Evolutionary conservation across 1,139 yeast genomes (phyloP).

Genomic region (Blastobotrys malaysiensis): DNA sequence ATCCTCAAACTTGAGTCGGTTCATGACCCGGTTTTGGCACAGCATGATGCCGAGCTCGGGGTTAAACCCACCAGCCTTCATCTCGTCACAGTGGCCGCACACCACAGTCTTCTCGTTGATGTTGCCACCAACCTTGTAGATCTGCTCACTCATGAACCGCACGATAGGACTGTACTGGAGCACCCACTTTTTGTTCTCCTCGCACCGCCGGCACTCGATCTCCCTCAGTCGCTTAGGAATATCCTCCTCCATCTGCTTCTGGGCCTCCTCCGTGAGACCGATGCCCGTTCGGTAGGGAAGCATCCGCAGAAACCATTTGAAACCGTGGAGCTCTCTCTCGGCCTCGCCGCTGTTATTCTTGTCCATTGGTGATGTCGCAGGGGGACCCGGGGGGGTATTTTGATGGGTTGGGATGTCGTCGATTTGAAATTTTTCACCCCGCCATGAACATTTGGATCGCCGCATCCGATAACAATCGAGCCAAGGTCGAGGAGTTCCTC

Average conservation of each 20-base stretch:
- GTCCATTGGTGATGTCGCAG: background rate
- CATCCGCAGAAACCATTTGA: slow-evolving; percentile 80
- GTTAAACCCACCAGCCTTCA: slow-evolving; percentile 89
- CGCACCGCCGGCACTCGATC: slow-evolving; percentile 62
- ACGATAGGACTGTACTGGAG: slow-evolving; percentile 72
- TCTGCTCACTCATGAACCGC: slow-evolving; percentile 79
- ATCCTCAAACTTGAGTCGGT: slow-evolving; percentile 83
- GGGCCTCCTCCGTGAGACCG: slow-evolving; percentile 53
- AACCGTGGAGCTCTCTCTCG: slow-evolving; percentile 24
- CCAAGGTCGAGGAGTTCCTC: slow-evolving; percentile 52
- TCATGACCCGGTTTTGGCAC: slow-evolving; percentile 77
- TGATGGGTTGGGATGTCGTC: background rate
- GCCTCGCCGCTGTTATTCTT: slow-evolving; percentile 6
- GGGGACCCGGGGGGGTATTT: background rate
- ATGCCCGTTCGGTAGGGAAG: slow-evolving; percentile 68
- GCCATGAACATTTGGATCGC: slow-evolving; percentile 87
- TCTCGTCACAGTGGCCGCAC: slow-evolving; percentile 82
- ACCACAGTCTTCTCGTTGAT: slow-evolving; percentile 47
- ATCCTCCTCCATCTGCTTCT: slow-evolving; percentile 54
- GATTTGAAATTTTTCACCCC: background rate
- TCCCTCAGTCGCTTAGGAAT: slow-evolving; percentile 34
- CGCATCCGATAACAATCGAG: slow-evolving; percentile 75
- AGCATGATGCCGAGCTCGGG: slow-evolving; percentile 81
- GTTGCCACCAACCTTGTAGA: slow-evolving; percentile 62
- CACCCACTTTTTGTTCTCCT: slow-evolving; percentile 74